These are phyloP conservation scores for Candida ascalaphidarum DNA, from an alignment of 805 yeast genomes.

Conservation along the genomic window DNA sequence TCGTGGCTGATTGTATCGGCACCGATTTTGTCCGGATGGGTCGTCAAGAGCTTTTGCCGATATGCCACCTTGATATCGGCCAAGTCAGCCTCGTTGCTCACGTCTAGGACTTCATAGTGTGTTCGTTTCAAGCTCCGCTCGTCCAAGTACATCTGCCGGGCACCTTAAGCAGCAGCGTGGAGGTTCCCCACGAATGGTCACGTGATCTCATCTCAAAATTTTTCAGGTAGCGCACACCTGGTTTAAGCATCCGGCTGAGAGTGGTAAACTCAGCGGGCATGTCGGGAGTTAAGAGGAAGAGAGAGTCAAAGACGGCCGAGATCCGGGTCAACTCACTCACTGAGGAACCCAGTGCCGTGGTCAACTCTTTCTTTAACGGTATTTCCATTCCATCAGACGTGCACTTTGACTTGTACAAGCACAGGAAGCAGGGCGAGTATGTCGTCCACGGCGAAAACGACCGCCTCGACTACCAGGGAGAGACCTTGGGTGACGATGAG, in stretches of 20 bases:
- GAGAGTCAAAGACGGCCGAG: conserved; percentile 31
- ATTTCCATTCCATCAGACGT: conserved; percentile 51
- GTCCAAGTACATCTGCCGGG: no score
- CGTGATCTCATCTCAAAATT: no score
- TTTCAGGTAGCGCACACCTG: no score
- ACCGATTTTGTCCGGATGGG: conserved; percentile 72
- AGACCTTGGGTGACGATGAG: conserved; percentile 19
- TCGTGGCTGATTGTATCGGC: conserved; percentile 1
- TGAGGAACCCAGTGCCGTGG: conserved; percentile 33
- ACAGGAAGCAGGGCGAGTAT: conserved; percentile 33
- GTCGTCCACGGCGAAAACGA: conserved; percentile 74
- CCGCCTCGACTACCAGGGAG: conserved; percentile 66
- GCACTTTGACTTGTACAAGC: conserved; percentile 54
- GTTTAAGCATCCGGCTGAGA: no score
- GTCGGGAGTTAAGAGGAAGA: conserved; percentile 18
- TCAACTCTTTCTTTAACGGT: conserved; percentile 79
- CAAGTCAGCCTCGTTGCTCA: conserved; percentile 27
- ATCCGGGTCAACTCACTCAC: conserved; percentile 28
- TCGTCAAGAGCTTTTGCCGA: conserved; percentile 42
- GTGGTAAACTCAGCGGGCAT: no score
- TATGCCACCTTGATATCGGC: conserved; percentile 56
- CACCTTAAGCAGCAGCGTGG: no score
- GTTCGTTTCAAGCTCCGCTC: no score
- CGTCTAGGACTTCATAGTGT: conserved; percentile 56
- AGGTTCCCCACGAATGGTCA: no score